A percentile compares a stretch with the other conserved stretches of the same genome.
Evolutionary conservation across 164 flowering plant genomes (phyloP).

Genomic region (Warburgia ugandensis): DNA sequence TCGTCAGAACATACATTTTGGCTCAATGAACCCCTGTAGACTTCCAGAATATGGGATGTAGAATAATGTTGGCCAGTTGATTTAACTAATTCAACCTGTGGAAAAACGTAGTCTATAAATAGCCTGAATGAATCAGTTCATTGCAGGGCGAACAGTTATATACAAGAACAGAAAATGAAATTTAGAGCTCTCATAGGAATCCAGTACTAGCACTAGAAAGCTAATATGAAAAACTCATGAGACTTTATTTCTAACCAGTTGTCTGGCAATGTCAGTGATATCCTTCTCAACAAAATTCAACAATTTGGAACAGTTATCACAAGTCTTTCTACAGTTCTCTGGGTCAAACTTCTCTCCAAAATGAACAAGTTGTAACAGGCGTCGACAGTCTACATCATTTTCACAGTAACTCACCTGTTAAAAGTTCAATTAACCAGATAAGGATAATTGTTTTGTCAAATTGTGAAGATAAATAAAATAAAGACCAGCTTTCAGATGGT

Average conservation of each 20-base stretch:
- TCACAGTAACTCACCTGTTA: slow-evolving; percentile 94
- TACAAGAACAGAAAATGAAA: too few relatives aligned
- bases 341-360: slow-evolving; percentile 92
- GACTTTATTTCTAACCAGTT: slow-evolving; percentile 50
- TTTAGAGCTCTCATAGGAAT: background rate
- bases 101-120: slow-evolving; percentile 10
- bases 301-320: slow-evolving; percentile 73
- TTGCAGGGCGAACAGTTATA: too few relatives aligned
- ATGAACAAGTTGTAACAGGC: slow-evolving; percentile 80
- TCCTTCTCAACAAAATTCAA: slow-evolving; percentile 64
- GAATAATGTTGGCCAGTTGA: slow-evolving; percentile 62
- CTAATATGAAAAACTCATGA: background rate
- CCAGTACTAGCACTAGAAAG: background rate
- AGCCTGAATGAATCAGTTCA: background rate
- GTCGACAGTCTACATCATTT: slow-evolving; percentile 93
- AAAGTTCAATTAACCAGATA: slow-evolving; percentile 2
- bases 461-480: background rate
- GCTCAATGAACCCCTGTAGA: slow-evolving; percentile 82
- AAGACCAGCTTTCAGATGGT: slow-evolving; percentile 7
- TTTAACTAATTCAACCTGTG: slow-evolving; percentile 82
- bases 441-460: slow-evolving; percentile 3
- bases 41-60: slow-evolving; percentile 85
- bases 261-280: slow-evolving; percentile 62
- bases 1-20: slow-evolving; percentile 49
- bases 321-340: slow-evolving; percentile 58